These are phyloP conservation scores for Odontarrhena argentea DNA, from an alignment of 345 rosid species.

Conservation along the genomic window DNA sequence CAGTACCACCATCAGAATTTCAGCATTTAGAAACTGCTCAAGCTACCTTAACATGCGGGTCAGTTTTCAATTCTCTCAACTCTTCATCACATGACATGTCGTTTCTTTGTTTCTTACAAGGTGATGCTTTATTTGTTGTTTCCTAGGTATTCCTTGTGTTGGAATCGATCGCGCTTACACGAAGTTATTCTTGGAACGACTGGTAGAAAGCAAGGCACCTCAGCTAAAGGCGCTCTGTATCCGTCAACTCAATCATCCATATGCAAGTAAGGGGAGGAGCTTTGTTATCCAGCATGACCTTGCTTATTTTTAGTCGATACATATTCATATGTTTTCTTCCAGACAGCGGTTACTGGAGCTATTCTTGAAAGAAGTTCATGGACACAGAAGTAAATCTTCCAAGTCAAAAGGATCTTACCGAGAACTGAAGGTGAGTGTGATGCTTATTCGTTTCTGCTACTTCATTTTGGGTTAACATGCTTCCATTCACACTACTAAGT, in stretches of 20 bases:
- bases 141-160: conserved; percentile 78
- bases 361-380: conserved; percentile 49
- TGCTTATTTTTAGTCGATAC: conserved; percentile 11
- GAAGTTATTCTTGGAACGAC: conserved; percentile 93
- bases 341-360: conserved; percentile 65
- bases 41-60: conserved; percentile 93
- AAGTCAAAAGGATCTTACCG: conserved; percentile 52
- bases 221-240: conserved; percentile 76
- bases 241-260: conserved; percentile 77
- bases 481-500: conserved; percentile 1
- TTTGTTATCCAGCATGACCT: conserved; percentile 9
- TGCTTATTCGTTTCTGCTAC: conserved; percentile 30
- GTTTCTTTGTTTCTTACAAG: conserved; percentile 17
- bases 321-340: not conserved
- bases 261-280: conserved; percentile 71
- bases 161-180: conserved; percentile 86
- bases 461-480: conserved; percentile 20
- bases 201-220: conserved; percentile 95
- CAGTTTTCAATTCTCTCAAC: conserved; percentile 31
- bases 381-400: conserved; percentile 33
- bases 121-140: conserved; percentile 21
- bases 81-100: conserved; percentile 22
- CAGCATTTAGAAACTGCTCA: conserved; percentile 82
- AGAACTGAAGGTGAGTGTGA: conserved; percentile 70
- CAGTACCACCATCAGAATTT: conserved; percentile 74